Evolutionary conservation across 129 eudicot genomes (phyloP).

Genomic region (carrot (Daucus carota)): DH1_v3.0 NC_030388.2:27458501-27459000

Average conservation of each 20-base stretch:
- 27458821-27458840: too few relatives aligned
- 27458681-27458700: neutral
- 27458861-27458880: too few relatives aligned
- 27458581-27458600: conserved; percentile 39
- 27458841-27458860: too few relatives aligned
- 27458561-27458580: conserved; percentile 81
- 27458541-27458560: conserved; percentile 71
- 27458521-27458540: conserved; percentile 60
- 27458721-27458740: too few relatives aligned
- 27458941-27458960: neutral
- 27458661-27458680: conserved; percentile 8
- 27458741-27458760: too few relatives aligned
- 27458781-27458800: too few relatives aligned
- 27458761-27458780: too few relatives aligned
- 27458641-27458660: neutral
- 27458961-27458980: conserved; percentile 8
- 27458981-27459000: conserved; percentile 3
- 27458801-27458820: too few relatives aligned
- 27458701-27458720: neutral
- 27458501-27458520: conserved; percentile 69
- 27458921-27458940: neutral
- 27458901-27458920: neutral
- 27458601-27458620: conserved; percentile 12
- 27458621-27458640: conserved; percentile 4
- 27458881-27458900: too few relatives aligned